Conservation (phyloP, 805 yeast species). For the Candida arabinofermentans region DNA sequence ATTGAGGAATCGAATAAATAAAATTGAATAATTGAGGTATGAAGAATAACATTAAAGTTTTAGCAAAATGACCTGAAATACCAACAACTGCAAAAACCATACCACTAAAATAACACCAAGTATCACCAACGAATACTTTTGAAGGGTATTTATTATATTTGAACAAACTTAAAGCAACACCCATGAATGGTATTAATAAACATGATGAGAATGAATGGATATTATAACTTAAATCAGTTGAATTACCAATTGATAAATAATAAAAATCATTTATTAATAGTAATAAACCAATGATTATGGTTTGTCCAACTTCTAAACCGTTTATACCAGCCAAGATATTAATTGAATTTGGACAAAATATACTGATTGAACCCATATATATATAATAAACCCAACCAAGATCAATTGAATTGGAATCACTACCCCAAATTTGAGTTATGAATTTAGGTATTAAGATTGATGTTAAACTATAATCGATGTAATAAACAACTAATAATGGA, state of each 20-base stretch:
- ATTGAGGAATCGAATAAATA: conserved; percentile 86
- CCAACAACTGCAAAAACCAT: conserved; percentile 99
- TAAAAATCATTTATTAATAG: conserved; percentile 73
- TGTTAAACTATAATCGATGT: conserved; percentile 91
- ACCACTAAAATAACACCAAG: conserved; percentile 96
- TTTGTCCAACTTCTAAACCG: conserved; percentile 95
- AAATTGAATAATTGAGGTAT: conserved; percentile 91
- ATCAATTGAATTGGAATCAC: conserved; percentile 51
- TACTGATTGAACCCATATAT: conserved; percentile 89
- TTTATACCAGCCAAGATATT: conserved; percentile 95
- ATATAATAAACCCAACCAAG: conserved; percentile 75
- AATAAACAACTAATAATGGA: conserved; percentile 87
- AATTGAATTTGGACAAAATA: conserved; percentile 93
- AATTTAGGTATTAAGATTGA: conserved; percentile 78
- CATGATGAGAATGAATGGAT: conserved; percentile 81
- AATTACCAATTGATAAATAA: conserved; percentile 40
- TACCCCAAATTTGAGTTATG: conserved; percentile 38
- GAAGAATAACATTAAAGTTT: conserved; percentile 81
- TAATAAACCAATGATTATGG: conserved; percentile 68
- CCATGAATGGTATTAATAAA: conserved; percentile 79
- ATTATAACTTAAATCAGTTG: conserved; percentile 39
- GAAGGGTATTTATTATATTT: conserved; percentile 90
- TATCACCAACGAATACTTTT: conserved; percentile 92
- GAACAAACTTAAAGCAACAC: conserved; percentile 73
- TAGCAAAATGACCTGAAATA: conserved; percentile 92